Evolutionary conservation across 2,329 filamentous ascomycete species (phyloP), one percentile per base, ranked within the genome.

Genomic region (Ceratocystis eucalypticola): DNA sequence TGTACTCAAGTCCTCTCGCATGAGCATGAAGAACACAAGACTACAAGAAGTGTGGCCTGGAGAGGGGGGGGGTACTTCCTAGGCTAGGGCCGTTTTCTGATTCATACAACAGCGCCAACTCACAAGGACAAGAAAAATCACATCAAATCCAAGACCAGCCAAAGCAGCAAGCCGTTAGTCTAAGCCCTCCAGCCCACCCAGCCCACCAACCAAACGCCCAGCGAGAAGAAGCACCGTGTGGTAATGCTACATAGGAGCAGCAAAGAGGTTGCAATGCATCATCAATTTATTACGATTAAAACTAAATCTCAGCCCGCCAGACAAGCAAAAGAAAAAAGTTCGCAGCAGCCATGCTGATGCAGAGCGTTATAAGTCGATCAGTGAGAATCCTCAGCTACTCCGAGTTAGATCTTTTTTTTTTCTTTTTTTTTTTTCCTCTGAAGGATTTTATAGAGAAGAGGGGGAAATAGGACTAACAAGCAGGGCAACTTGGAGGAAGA

Each of bases 401-500:
- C 25, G 30, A 12, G 50, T 17, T 57, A 30, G 22, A 15, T 55
- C 12, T 55, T 30, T 28, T 55, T 30, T 10, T 10, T 55, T 4
- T 4, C 30, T 57, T 7, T 17, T n/a, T n/a, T n/a, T 33, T 57
- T n/a, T 17, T 33, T 33, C n/a, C 22, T 17, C 25, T 8, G 5
- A 33, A 33, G 17, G 53, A 30, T 30, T 59, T 59, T 37, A 59
- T 37, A 30, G 17, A 30, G 12, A 12, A 50, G 25, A 57, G 53
- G 25, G 28, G 53, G 22, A 17, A n/a, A 28, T n/a, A 8, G 22
- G 25, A 30, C 53, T 59, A 59, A 59, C 12, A 59, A 59, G 53
- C 53, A 59, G 53, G 53, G 53, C 53, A 59, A 59, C 53, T 59
- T 59, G 25, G 28, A n/a, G 15, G 53, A 30, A 59, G 25, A 59